These are phyloP conservation scores for Ceratocystis huliohia DNA, from an alignment of 2,329 filamentous ascomycete genomes.

Conservation along the genomic window DNA sequence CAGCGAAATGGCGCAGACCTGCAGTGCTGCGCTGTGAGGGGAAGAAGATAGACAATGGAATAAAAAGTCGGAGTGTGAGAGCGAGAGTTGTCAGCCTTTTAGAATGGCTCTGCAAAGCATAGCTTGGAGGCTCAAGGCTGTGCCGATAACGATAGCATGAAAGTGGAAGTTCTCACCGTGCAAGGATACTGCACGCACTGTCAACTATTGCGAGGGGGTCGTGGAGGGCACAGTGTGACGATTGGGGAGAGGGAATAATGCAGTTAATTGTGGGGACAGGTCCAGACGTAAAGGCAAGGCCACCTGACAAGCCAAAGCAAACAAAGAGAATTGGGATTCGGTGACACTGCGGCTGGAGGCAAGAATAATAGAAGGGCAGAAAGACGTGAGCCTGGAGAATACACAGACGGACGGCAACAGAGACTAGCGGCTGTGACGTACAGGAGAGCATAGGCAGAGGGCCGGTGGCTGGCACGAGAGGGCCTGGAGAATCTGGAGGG, in stretches of 20 bases:
- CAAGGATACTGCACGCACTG: neutral
- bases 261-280: neutral
- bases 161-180: neutral
- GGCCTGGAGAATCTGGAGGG: too few relatives aligned
- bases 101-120: neutral
- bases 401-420: neutral
- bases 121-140: conserved; percentile 10
- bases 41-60: neutral
- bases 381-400: neutral
- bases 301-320: neutral
- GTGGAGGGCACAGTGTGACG: neutral
- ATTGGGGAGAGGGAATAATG: neutral
- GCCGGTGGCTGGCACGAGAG: too few relatives aligned
- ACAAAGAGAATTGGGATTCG: neutral
- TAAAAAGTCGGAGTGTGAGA: neutral
- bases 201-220: neutral
- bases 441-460: too few relatives aligned
- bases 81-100: conserved; percentile 1
- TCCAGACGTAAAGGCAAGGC: neutral
- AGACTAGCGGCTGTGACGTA: neutral
- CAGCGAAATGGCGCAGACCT: neutral
- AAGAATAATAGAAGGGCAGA: neutral
- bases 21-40: neutral
- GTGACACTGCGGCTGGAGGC: neutral
- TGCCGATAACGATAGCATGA: neutral